Percentiles rank a stretch among this genome's conserved stretches.
phyloP scores from a whole-genome alignment of 176 grass and related monocot species.

The Phyllostachys edulis region DNA sequence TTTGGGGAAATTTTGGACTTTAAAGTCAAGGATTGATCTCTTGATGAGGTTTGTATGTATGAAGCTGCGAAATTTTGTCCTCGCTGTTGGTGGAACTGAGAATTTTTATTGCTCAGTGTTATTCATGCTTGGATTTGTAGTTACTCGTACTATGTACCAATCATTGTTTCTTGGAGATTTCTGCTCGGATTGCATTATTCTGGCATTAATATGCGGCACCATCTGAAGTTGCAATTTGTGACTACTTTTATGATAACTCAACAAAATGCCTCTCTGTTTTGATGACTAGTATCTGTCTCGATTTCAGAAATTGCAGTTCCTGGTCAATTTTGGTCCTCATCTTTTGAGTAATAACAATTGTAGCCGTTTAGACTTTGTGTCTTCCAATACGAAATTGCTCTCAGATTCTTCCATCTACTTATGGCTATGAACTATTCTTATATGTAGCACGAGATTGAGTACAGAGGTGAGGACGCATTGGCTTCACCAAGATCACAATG shows the following conservation, averaged over 20 bases:
- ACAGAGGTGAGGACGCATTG: constrained; percentile 11
- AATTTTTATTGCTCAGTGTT: neutral
- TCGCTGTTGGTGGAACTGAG: too few relatives aligned
- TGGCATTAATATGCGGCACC: too few relatives aligned
- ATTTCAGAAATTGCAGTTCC: too few relatives aligned
- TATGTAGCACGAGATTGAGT: constrained; percentile 33
- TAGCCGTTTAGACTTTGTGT: too few relatives aligned
- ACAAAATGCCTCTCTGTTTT: too few relatives aligned
- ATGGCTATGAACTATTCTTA: neutral
- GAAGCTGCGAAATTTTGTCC: neutral
- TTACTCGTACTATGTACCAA: neutral
- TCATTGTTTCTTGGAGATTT: neutral
- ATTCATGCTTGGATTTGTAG: neutral
- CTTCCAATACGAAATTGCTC: too few relatives aligned
- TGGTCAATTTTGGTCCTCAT: too few relatives aligned
- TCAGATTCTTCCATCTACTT: neutral
- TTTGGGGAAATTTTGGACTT: neutral
- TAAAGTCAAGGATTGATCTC: too few relatives aligned
- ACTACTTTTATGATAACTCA: too few relatives aligned
- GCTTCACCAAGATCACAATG: constrained; percentile 29
- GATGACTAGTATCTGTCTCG: too few relatives aligned
- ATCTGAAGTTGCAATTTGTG: too few relatives aligned
- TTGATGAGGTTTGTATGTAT: neutral
- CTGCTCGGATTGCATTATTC: neutral
- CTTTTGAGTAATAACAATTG: too few relatives aligned